These are phyloP conservation scores for Solanum piurae DNA, from an alignment of 257 asterid species.

Conservation along the genomic window DNA sequence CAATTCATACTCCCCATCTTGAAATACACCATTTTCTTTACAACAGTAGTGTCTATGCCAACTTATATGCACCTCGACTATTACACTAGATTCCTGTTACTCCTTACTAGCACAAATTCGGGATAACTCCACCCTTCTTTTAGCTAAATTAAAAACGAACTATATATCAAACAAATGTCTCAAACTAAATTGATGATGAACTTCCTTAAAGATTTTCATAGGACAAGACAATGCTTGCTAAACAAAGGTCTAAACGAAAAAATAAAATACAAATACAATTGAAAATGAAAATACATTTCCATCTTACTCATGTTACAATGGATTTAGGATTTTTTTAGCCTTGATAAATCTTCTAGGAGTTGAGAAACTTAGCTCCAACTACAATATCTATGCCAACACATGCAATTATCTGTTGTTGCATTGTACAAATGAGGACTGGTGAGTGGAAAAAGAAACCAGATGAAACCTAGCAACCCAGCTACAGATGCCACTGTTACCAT, in stretches of 20 bases:
- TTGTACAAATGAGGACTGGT: slow-evolving; percentile 54
- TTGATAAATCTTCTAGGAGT: not conserved
- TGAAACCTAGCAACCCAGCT: slow-evolving; percentile 54
- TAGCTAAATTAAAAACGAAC: not conserved
- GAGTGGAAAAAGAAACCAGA: slow-evolving; percentile 56
- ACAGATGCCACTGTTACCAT: slow-evolving; percentile 33
- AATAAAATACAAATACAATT: not conserved
- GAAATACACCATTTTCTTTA: not conserved
- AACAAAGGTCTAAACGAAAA: not conserved
- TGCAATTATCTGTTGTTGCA: slow-evolving; percentile 37
- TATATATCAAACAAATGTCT: not conserved
- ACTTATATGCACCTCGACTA: not conserved
- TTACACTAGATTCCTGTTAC: not conserved
- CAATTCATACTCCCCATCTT: not conserved
- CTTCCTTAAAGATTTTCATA: not conserved
- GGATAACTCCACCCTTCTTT: not conserved
- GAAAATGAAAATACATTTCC: not conserved
- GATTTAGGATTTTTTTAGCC: not conserved
- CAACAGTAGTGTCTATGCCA: rapidly evolving
- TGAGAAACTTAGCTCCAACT: slow-evolving; percentile 31
- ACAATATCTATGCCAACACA: slow-evolving; percentile 79
- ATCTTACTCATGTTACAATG: not conserved
- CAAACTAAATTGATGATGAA: not conserved
- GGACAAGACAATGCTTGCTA: not conserved
- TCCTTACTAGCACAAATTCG: not conserved